These are phyloP conservation scores for Rhypophila decipiens DNA, from an alignment of 495 filamentous ascomycete species.

Conservation along the genomic window DNA sequence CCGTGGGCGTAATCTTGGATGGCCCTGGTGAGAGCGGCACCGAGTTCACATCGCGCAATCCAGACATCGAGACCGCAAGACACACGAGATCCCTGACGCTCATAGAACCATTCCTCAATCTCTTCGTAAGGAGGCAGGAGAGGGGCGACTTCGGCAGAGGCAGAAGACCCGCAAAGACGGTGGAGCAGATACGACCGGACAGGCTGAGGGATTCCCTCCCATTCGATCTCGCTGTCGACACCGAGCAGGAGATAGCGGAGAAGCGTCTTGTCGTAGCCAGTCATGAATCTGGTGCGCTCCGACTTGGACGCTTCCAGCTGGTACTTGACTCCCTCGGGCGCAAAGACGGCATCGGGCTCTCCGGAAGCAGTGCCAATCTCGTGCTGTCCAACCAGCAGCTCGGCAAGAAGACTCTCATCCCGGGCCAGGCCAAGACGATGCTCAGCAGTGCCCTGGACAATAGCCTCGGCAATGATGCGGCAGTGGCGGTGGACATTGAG, in stretches of 20 bases:
- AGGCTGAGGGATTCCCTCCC: neutral
- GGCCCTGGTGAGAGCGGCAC: neutral
- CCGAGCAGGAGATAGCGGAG: constrained; percentile 1
- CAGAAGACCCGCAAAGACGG: neutral
- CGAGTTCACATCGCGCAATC: constrained; percentile 2
- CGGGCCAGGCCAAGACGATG: neutral
- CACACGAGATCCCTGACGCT: neutral
- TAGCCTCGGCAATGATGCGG: constrained; percentile 2
- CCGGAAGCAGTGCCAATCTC: neutral
- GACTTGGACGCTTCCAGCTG: neutral
- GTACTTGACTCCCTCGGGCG: constrained; percentile 1
- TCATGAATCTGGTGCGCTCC: constrained; percentile 1
- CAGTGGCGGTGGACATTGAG: constrained; percentile 2
- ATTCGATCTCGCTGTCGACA: constrained; percentile 2
- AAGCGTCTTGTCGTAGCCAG: neutral
- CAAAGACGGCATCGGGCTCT: neutral
- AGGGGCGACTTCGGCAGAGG: too few relatives aligned
- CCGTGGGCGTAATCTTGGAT: neutral
- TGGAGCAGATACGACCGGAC: neutral
- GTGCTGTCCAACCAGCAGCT: neutral
- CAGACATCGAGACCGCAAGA: neutral
- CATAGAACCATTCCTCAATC: neutral
- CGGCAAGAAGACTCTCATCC: neutral
- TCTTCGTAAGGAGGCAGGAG: neutral
- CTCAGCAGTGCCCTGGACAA: constrained; percentile 2